phyloP scores from a whole-genome alignment of 2,329 filamentous ascomycete genomes.

The Monascus ruber region DNA sequence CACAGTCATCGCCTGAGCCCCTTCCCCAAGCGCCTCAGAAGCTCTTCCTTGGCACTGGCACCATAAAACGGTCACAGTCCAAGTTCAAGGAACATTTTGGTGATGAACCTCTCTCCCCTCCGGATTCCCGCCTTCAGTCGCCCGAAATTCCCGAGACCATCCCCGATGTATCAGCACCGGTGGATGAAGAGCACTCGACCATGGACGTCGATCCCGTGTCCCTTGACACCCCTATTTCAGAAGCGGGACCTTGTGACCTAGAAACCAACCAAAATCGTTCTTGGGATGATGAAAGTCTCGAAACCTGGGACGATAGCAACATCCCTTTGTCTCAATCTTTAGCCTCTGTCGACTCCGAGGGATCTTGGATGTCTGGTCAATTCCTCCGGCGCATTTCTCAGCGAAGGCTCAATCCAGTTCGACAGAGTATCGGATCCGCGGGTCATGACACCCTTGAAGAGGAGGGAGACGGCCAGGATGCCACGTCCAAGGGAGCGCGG shows the following conservation, averaged over 20 bases:
- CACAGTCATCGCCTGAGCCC: conserved; percentile 36
- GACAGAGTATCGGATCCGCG: conserved; percentile 32
- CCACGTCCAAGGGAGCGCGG: conserved; percentile 53
- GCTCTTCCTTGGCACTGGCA: conserved; percentile 38
- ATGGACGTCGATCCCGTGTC: conserved; percentile 9
- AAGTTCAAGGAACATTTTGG: conserved; percentile 88
- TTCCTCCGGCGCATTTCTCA: conserved; percentile 41
- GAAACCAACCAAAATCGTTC: conserved; percentile 23
- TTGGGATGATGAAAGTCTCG: conserved; percentile 32
- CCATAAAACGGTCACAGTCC: conserved; percentile 71
- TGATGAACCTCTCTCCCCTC: conserved; percentile 74
- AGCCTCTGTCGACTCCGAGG: conserved; percentile 90
- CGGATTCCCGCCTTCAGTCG: conserved; percentile 68
- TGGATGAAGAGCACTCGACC: conserved; percentile 12
- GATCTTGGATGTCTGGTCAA: conserved; percentile 83
- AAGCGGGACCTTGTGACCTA: conserved; percentile 18
- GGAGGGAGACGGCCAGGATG: conserved; percentile 50
- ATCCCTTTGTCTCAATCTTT: conserved; percentile 63
- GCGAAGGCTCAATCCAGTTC: conserved; percentile 23
- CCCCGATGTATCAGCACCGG: conserved; percentile 8
- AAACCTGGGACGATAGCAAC: conserved; percentile 36
- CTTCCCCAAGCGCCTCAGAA: conserved; percentile 26
- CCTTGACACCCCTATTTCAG: conserved; percentile 13
- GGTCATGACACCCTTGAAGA: conserved; percentile 37
- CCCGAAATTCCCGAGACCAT: conserved; percentile 48